Base-by-base conservation (phyloP, 2,329 filamentous ascomycete genomes). In the Emergomyces orientalis region DNA sequence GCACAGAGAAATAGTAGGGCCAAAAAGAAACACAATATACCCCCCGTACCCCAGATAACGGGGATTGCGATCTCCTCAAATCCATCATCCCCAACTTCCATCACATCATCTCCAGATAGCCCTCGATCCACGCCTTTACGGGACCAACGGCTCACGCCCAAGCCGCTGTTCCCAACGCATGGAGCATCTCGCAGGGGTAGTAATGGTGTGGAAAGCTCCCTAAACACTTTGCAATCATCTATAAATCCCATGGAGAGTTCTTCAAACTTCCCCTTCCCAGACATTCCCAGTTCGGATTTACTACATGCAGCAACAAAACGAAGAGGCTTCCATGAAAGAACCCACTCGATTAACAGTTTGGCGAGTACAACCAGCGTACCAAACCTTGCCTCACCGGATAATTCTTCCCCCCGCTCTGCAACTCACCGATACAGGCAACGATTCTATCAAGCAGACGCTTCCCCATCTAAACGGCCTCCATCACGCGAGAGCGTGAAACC, bases 281-380 rank as follows among this genome's bases (percentile, higher is more conserved):
- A 39, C 19, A 34, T 37, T 39, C n/a, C n/a, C 19, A 39, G 11
- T 27, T 56, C 54, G 11, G 32, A 19, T 19, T 25, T 19, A 2
- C 17, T 32, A 9, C 39, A 59, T 13, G 13, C 25, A 59, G 13
- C 54, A 56, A 13, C 54, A 22, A 56, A 56, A 56, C 39, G 54
- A 39, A 56, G 54, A 45, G 62, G 17, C 19, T 43, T 52, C 17
- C 63, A 62, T 55, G 62, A 60, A 55, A 47, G 62, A 19, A 63
- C 62, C 19, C 62, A 60, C 30, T 67, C 66, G 14, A 64, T 67
- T 37, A 66, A 61, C 55, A 67, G 66, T 59, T 63, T 65, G 43
- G 61, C 64, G 11, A 67, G 66, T 56, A 65, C 51, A 14, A 63
- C 62, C 22, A 67, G 66, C 60, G 66, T 66, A 58, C 62, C 64